Conservation (phyloP, 139 green algal species). For the Picochlorum sp. region DNA sequence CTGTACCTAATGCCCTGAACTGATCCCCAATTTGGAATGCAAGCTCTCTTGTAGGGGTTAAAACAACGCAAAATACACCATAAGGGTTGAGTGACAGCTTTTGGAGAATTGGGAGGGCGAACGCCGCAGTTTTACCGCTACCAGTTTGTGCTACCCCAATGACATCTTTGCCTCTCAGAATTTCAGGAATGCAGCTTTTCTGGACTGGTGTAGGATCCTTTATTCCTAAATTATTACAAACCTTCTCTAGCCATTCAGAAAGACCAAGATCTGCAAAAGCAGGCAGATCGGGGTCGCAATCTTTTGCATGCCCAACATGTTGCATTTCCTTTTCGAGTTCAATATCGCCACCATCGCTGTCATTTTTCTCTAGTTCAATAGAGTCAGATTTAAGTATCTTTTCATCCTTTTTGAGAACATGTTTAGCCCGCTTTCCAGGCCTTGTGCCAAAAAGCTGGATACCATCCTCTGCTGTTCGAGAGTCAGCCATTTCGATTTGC, state of each 20-base stretch:
- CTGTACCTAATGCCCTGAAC: constrained; percentile 75
- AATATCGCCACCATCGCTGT: no score
- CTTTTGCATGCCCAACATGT: background rate
- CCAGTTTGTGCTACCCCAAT: constrained; percentile 89
- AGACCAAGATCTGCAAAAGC: constrained; percentile 65
- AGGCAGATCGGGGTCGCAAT: background rate
- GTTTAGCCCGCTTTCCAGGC: no score
- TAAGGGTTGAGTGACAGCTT: constrained; percentile 76
- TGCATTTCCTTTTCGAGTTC: background rate
- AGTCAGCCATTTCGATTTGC: no score
- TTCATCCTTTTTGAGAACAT: no score
- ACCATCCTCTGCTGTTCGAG: no score
- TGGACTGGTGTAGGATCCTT: constrained; percentile 53
- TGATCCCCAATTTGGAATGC: constrained; percentile 91
- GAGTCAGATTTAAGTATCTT: no score
- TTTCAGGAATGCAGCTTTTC: constrained; percentile 67
- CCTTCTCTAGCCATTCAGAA: constrained; percentile 58
- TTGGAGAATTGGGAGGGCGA: constrained; percentile 94
- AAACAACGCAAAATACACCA: constrained; percentile 82
- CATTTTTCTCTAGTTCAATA: no score
- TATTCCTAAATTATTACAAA: constrained; percentile 48
- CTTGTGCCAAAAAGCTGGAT: no score
- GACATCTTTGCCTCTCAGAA: constrained; percentile 72
- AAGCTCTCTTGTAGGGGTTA: constrained; percentile 93
- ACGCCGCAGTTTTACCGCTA: constrained; percentile 93